Conservation (phyloP, 768 basidiomycete genomes). For the Tephrocybe sp. region DNA sequence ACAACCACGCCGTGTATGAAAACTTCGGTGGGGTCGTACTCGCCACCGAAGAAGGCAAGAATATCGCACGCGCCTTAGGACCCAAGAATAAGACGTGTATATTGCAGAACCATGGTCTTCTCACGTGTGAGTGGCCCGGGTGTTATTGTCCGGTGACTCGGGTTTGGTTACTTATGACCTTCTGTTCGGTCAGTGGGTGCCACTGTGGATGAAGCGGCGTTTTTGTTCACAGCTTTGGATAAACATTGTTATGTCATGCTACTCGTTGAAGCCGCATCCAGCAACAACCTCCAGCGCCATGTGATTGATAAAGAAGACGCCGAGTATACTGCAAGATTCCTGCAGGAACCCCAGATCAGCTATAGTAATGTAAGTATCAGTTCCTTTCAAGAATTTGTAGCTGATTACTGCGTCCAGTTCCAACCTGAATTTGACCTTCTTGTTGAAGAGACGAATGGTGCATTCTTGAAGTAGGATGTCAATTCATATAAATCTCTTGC, state of each 20-base stretch:
- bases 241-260: constrained; percentile 48
- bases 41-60: constrained; percentile 40
- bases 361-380: constrained; percentile 20
- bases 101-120: constrained; percentile 43
- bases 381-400: neutral
- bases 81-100: constrained; percentile 40
- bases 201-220: constrained; percentile 43
- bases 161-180: neutral
- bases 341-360: constrained; percentile 18
- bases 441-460: constrained; percentile 26
- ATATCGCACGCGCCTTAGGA: constrained; percentile 44
- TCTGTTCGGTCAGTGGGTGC: constrained; percentile 32
- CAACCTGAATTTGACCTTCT: constrained; percentile 27
- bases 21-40: constrained; percentile 51
- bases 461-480: constrained; percentile 25
- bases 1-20: constrained; percentile 42
- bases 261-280: constrained; percentile 41
- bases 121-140: constrained; percentile 24
- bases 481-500: no score
- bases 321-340: constrained; percentile 22
- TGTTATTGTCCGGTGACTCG: neutral
- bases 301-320: constrained; percentile 25
- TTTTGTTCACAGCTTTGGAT: constrained; percentile 43
- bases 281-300: constrained; percentile 20
- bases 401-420: constrained; percentile 16